phyloP scores from a whole-genome alignment of 2,329 filamentous ascomycete genomes.

The Celoporthe dispersa region DNA sequence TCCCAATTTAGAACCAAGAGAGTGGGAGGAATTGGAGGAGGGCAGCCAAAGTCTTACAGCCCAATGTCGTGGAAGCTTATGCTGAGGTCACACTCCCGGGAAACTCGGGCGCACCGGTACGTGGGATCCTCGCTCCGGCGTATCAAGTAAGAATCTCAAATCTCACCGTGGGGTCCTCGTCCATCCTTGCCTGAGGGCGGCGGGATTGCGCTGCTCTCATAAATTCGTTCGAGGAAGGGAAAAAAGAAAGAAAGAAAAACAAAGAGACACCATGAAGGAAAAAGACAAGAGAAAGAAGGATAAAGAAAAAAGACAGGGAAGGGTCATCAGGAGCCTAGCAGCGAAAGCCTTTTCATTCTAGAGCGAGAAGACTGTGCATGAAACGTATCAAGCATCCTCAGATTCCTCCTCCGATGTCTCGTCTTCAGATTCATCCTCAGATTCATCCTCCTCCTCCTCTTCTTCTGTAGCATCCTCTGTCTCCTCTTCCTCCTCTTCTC shows the following conservation, averaged over 20 bases:
- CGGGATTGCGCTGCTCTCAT: background rate
- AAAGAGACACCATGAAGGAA: background rate
- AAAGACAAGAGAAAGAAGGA: background rate
- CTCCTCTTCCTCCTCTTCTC: background rate
- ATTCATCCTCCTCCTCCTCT: background rate
- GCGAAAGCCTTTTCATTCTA: background rate
- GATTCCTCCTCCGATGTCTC: background rate
- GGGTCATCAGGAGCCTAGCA: background rate
- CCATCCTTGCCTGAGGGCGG: background rate
- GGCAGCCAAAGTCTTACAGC: slow-evolving; percentile 13
- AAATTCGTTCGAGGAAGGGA: background rate
- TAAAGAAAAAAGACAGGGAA: background rate
- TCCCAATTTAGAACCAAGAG: slow-evolving; percentile 11
- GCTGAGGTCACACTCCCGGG: background rate
- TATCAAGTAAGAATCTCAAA: slow-evolving; percentile 6
- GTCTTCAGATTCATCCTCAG: background rate
- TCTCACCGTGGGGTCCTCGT: slow-evolving; percentile 6
- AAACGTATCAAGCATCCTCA: background rate
- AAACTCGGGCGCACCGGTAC: slow-evolving; percentile 5
- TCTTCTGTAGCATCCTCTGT: background rate
- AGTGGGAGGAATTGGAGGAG: slow-evolving; percentile 3
- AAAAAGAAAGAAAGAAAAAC: background rate
- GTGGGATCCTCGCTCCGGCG: background rate
- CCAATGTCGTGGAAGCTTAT: background rate
- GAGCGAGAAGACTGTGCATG: background rate